Conservation (phyloP, 2,329 filamentous ascomycete species). For the Chaetomiaceae sp. region DNA sequence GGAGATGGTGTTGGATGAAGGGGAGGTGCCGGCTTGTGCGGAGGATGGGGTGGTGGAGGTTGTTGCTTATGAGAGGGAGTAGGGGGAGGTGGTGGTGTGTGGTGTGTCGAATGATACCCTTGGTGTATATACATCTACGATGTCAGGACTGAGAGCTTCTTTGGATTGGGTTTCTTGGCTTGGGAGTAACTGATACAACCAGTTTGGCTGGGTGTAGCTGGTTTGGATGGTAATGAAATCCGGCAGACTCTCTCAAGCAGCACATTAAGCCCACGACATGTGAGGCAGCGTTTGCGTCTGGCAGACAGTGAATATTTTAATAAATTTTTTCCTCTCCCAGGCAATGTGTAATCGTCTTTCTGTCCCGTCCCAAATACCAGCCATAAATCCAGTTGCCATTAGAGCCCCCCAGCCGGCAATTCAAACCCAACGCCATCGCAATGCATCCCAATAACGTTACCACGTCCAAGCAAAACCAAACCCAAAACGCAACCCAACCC, state of each 20-base stretch:
- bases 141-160: no score
- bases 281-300: no score
- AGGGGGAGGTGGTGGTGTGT: neutral
- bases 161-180: no score
- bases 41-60: conserved; percentile 15
- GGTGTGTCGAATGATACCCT: conserved; percentile 1
- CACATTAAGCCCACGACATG: no score
- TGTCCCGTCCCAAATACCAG: neutral
- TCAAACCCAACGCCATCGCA: conserved; percentile 10
- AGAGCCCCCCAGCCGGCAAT: neutral
- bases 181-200: no score
- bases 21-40: conserved; percentile 14
- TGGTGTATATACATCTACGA: no score
- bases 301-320: no score
- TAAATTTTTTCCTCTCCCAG: no score
- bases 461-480: neutral
- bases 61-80: conserved; percentile 13
- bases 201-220: no score
- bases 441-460: conserved; percentile 1
- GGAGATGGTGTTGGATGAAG: conserved; percentile 14
- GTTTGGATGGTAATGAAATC: no score
- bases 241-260: no score
- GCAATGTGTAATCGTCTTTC: no score
- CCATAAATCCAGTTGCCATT: neutral
- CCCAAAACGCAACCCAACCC: neutral